phyloP scores from a whole-genome alignment of 2,329 filamentous ascomycete species.

The Apiospora arundinis region DNA sequence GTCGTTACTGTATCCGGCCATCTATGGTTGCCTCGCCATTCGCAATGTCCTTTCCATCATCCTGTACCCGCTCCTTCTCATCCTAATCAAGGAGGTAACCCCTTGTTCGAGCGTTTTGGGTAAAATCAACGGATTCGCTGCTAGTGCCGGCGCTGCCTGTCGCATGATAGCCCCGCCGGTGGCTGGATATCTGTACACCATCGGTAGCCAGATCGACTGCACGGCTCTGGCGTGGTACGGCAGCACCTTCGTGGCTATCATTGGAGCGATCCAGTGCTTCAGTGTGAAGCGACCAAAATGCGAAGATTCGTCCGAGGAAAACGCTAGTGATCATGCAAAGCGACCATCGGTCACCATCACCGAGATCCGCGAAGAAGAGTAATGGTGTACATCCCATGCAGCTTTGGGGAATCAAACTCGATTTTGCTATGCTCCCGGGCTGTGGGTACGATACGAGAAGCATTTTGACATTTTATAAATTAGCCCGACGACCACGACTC shows the following conservation, averaged over 20 bases:
- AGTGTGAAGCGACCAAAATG: conserved; percentile 47
- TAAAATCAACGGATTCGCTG: conserved; percentile 70
- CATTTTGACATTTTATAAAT: neutral
- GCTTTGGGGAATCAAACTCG: neutral
- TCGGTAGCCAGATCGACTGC: conserved; percentile 64
- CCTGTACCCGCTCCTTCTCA: conserved; percentile 70
- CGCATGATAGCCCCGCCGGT: conserved; percentile 72
- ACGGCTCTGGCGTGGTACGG: conserved; percentile 70
- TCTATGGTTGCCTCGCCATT: conserved; percentile 63
- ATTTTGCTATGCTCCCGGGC: neutral
- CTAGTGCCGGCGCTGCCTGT: conserved; percentile 69
- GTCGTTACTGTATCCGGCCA: conserved; percentile 57
- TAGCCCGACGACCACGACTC: neutral
- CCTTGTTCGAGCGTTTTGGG: conserved; percentile 63
- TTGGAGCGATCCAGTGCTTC: conserved; percentile 68
- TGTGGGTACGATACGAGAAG: neutral
- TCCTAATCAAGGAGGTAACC: conserved; percentile 71
- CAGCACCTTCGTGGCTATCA: conserved; percentile 60
- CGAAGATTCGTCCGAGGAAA: conserved; percentile 27
- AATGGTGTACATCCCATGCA: neutral
- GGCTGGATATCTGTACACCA: conserved; percentile 66
- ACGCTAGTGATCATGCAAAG: conserved; percentile 18
- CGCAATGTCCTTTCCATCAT: conserved; percentile 68
- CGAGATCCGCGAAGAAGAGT: conserved; percentile 29
- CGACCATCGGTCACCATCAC: conserved; percentile 24